phyloP scores from a whole-genome alignment of 2,329 filamentous ascomycete genomes.

The Leptographium radiaticola region DNA sequence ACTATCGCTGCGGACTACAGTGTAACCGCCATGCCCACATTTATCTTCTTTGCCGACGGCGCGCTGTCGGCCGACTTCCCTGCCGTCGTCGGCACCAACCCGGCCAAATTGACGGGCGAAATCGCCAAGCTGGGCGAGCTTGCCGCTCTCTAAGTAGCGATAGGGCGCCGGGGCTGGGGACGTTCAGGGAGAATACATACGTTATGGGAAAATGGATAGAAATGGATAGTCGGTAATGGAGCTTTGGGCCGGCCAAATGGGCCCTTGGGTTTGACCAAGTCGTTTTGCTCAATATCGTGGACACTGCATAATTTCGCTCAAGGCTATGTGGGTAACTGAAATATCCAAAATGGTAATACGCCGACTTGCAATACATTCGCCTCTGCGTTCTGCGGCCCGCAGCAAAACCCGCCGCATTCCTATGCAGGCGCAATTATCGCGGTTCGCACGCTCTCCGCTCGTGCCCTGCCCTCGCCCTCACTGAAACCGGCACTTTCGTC shows the following conservation, averaged over 20 bases:
- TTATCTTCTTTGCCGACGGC: slow-evolving; percentile 46
- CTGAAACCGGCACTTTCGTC: not conserved
- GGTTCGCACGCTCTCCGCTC: too few species aligned
- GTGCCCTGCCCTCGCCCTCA: too few species aligned
- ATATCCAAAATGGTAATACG: not conserved
- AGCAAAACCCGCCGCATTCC: not conserved
- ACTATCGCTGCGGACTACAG: slow-evolving; percentile 35
- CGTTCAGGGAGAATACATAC: not conserved
- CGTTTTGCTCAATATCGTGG: too few species aligned
- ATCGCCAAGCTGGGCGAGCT: not conserved
- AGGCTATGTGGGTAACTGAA: too few species aligned
- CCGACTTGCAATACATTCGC: not conserved
- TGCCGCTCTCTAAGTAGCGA: not conserved
- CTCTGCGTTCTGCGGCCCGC: not conserved
- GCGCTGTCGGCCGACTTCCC: slow-evolving; percentile 21
- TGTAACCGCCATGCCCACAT: slow-evolving; percentile 45
- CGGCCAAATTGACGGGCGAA: not conserved
- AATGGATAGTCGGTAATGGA: too few species aligned
- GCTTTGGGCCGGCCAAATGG: too few species aligned
- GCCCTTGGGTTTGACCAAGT: too few species aligned
- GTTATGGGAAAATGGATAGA: too few species aligned
- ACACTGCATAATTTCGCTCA: too few species aligned
- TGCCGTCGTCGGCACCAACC: slow-evolving; percentile 1
- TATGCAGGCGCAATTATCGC: not conserved
- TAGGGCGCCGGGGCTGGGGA: not conserved